A percentile compares a stretch with the other conserved stretches of the same genome.
These are phyloP conservation scores for Aureobasidium sp. DNA, from an alignment of 2,329 filamentous ascomycete genomes.

Conservation along the genomic window DNA sequence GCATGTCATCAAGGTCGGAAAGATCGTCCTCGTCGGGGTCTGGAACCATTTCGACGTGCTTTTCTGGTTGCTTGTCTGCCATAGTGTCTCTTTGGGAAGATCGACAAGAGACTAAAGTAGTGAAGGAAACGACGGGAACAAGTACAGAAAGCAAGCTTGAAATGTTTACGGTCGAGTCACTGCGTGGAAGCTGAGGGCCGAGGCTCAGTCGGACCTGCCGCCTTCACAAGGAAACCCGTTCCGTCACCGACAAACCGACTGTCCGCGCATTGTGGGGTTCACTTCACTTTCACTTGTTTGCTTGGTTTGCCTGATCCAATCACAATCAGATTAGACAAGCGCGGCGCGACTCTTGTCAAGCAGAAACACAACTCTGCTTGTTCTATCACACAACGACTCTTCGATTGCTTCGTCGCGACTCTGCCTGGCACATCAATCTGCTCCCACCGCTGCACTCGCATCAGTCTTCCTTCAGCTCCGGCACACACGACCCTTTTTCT, in stretches of 20 bases:
- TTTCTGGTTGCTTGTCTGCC: slow-evolving; percentile 23
- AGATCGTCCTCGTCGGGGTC: slow-evolving; percentile 91
- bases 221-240: neutral
- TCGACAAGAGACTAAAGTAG: neutral
- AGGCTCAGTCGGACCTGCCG: neutral
- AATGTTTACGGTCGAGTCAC: neutral
- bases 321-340: slow-evolving; percentile 6
- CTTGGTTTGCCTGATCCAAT: neutral
- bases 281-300: neutral
- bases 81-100: slow-evolving; percentile 15
- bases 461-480: neutral
- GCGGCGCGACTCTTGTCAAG: neutral
- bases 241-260: neutral
- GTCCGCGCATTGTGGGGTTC: neutral
- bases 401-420: neutral
- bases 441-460: neutral
- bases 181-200: neutral
- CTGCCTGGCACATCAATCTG: neutral
- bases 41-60: slow-evolving; percentile 39
- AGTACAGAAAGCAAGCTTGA: neutral
- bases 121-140: neutral
- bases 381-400: neutral
- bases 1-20: slow-evolving; percentile 82
- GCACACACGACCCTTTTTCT: neutral
- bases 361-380: neutral